These are phyloP conservation scores for Diaporthe caulivora DNA, from an alignment of 2,329 filamentous ascomycete species.

Conservation along the genomic window DNA sequence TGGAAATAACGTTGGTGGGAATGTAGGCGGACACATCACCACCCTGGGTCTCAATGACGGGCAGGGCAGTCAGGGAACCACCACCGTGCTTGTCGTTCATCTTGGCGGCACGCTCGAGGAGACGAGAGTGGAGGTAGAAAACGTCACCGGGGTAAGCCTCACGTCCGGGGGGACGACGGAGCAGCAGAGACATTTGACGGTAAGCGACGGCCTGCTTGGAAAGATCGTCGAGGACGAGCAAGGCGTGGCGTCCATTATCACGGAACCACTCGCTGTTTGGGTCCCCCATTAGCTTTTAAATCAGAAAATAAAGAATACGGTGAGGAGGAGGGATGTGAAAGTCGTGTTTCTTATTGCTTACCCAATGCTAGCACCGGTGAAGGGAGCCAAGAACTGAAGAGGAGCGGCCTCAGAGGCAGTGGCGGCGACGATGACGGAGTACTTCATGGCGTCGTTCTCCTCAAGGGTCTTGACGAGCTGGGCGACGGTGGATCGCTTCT, in stretches of 20 bases:
- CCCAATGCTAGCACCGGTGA: slow-evolving; percentile 71
- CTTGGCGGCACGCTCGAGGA: slow-evolving; percentile 99
- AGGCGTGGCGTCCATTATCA: slow-evolving; percentile 87
- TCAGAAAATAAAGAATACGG: not conserved
- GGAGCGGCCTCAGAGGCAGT: slow-evolving; percentile 97
- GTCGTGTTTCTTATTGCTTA: not conserved
- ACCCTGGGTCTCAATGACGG: slow-evolving; percentile 99
- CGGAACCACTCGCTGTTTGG: slow-evolving; percentile 78
- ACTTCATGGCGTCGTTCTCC: slow-evolving; percentile 99
- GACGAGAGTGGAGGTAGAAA: slow-evolving; percentile 99
- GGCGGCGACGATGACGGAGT: slow-evolving; percentile 91
- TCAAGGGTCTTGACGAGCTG: slow-evolving; percentile 99
- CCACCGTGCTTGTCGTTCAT: slow-evolving; percentile 95
- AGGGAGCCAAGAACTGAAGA: slow-evolving; percentile 93
- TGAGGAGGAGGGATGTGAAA: too few relatives aligned
- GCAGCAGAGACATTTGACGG: slow-evolving; percentile 98
- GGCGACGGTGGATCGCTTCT: slow-evolving; percentile 99
- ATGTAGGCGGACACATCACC: slow-evolving; percentile 99
- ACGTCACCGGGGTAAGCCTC: slow-evolving; percentile 99
- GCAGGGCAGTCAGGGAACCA: slow-evolving; percentile 96
- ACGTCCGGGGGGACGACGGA: slow-evolving; percentile 97
- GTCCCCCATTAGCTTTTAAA: not conserved
- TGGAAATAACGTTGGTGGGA: slow-evolving; percentile 99
- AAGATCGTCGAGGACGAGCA: slow-evolving; percentile 94
- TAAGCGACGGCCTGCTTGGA: slow-evolving; percentile 98